Evolutionary conservation across 83 land plant species (phyloP), one percentile per base, ranked within the genome.

Genomic region (Diphasiastrum complanatum): DNA sequence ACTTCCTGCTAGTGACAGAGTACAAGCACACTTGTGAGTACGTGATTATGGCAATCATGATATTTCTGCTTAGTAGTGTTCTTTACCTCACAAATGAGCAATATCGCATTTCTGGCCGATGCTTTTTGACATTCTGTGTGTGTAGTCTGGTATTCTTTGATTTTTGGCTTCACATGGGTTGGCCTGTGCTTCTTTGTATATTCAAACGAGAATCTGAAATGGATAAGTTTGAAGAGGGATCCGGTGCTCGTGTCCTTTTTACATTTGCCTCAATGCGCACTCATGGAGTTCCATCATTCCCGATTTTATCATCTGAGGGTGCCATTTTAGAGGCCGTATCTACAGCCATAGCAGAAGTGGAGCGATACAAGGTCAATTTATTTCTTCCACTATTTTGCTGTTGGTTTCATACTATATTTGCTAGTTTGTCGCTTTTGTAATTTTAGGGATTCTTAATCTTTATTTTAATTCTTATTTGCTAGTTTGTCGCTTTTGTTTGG

Each of bases 91-190:
- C 76, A 5, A 26, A 20, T 0, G 55, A 26, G 35, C 43, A 73
- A 24, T n/a, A 45, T 6, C 38, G 52, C 23, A 28, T 73, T 29
- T 36, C 61, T 23, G 76, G 76, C 11, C 76, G 76, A 19, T 73
- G 76, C 54, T 73, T 73, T 47, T 51, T 73, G 53, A 73, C 76
- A 23, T 73, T 73, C 29, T 73, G 76, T 43, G 52, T 73, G 14
- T 73, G 72, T 33, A 47, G 33, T 60, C 59, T 73, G 29, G 76
- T 73, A 11, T 73, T 67, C 25, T 6, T 67, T 23, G 47, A 67
- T 38, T 73, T 73, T 54, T 73, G 76, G 76, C 66, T 67, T 33
- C 65, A 55, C 12, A 43, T 67, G 72, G 45, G 66, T 12, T 60
- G 45, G 66, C 72, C 76, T n/a, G 72, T 73, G 31, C 61, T 40